Evolutionary conservation across 345 rosid genomes (phyloP), one percentile per base, ranked within the genome.

Genomic region (Xanthoceras sorbifolium): DNA sequence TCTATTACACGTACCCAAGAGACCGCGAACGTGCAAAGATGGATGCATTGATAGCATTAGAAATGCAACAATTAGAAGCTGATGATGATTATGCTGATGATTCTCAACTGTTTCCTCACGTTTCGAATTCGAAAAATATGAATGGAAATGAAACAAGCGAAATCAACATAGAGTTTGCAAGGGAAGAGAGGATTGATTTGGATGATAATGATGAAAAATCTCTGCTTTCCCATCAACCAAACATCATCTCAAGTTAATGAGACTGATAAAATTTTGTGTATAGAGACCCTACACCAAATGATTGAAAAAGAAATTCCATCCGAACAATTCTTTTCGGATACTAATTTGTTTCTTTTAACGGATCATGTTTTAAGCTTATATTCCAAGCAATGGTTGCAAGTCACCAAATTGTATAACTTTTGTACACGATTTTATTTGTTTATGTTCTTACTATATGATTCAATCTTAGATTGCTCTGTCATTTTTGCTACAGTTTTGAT

Each of bases 11-110:
- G 0, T 95, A 91, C 78, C 99, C 97, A 15, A 82, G 84, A 76
- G 96, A 94, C 81, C 77, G 95, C 28, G 96, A 90, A 8, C 81
- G 88, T 36, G 97, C 98, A 29, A 83, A 85, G 64, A 93, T 94
- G 98, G 86, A 86, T 64, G 96, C 91, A 48, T 69, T 90, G 44
- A 86, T 90, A 81, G 93, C 89, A 73, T 82, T 87, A 31, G 97
- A 91, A 85, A 88, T 94, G 92, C 83, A 82, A 78, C 86, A 86
- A 57, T 25, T 84, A 28, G 64, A 32, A 6, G 74, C 76, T 22
- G 22, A 22, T 8, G 23, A 57, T 57, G 62, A 22, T 1, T 83
- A 74, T 26, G 22, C 14, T 14, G n/a, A 77, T 48, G 29, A 69
- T n/a, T 57, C 72, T 62, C 60, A 54, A 14, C 1, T 4, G 17